Conservation (phyloP, 345 rosid species). For the Arabidopsis suecica region DNA sequence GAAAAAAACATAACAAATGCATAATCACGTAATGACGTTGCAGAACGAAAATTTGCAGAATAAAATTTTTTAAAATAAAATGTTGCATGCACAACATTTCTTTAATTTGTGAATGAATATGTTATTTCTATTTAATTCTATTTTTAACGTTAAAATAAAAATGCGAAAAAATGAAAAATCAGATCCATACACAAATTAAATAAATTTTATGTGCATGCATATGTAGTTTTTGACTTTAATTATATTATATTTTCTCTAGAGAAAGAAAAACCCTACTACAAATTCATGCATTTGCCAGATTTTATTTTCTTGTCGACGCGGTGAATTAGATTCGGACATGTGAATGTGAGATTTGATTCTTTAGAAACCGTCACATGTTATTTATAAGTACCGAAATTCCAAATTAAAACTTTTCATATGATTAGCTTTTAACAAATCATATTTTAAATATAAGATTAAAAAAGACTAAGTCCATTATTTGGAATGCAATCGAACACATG, state of each 20-base stretch:
- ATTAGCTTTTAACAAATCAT: conserved; percentile 2
- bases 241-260: not conserved
- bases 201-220: not conserved
- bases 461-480: not conserved
- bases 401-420: conserved; percentile 30
- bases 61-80: too few relatives aligned
- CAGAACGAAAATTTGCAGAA: too few relatives aligned
- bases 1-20: too few relatives aligned
- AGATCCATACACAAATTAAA: not conserved
- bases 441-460: not conserved
- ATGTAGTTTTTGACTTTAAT: not conserved
- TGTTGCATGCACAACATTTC: too few relatives aligned
- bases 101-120: too few relatives aligned
- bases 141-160: too few relatives aligned
- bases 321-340: conserved; percentile 32
- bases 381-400: conserved; percentile 15
- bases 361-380: conserved; percentile 25
- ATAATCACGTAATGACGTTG: too few relatives aligned
- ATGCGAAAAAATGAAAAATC: not conserved
- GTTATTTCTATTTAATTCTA: too few relatives aligned
- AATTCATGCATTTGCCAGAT: conserved; percentile 23
- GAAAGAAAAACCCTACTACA: not conserved
- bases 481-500: conserved; percentile 9
- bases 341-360: conserved; percentile 38
- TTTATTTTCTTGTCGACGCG: conserved; percentile 1